These are phyloP conservation scores for Penicillium corylophilum DNA, from an alignment of 2,329 filamentous ascomycete species.

Conservation along the genomic window DNA sequence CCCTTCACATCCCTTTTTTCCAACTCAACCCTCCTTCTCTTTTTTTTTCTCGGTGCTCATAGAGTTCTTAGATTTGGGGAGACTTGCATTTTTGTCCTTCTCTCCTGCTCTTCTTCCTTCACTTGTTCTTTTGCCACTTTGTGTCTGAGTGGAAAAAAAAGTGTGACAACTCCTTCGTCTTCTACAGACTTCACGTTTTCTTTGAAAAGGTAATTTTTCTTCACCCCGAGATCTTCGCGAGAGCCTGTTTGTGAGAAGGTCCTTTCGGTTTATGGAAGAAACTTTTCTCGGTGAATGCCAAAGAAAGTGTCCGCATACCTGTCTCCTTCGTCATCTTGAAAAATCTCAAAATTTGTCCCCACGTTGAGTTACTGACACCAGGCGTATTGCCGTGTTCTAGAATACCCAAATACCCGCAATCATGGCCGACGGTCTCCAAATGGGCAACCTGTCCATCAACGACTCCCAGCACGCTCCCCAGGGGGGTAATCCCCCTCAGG, in stretches of 20 bases:
- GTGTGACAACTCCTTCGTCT: slow-evolving; percentile 14
- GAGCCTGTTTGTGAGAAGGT: slow-evolving; percentile 5
- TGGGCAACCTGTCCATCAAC: slow-evolving; percentile 51
- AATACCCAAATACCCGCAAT: slow-evolving; percentile 26
- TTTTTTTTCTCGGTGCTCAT: slow-evolving; percentile 28
- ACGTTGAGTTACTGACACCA: slow-evolving; percentile 12
- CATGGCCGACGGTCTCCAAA: slow-evolving; percentile 43
- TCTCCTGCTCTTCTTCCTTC: slow-evolving; percentile 13
- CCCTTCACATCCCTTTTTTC: slow-evolving; percentile 27
- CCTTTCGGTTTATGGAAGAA: slow-evolving; percentile 12
- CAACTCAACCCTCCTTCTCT: slow-evolving; percentile 27
- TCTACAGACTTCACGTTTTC: slow-evolving; percentile 25
- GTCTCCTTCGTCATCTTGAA: background rate
- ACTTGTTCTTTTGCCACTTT: slow-evolving; percentile 22
- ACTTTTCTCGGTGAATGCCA: slow-evolving; percentile 13
- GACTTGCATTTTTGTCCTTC: slow-evolving; percentile 30
- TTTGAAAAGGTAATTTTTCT: slow-evolving; percentile 14
- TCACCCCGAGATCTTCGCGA: slow-evolving; percentile 3
- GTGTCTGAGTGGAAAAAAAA: slow-evolving; percentile 25
- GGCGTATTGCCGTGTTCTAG: slow-evolving; percentile 1
- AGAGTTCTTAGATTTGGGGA: slow-evolving; percentile 32
- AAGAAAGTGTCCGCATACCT: slow-evolving; percentile 17
- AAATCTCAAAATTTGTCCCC: background rate
- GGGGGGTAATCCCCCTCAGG: slow-evolving; percentile 37
- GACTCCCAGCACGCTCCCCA: slow-evolving; percentile 61